These are phyloP conservation scores for Fusarium abutilonis DNA, from an alignment of 2,329 filamentous ascomycete species.

Conservation along the genomic window DNA sequence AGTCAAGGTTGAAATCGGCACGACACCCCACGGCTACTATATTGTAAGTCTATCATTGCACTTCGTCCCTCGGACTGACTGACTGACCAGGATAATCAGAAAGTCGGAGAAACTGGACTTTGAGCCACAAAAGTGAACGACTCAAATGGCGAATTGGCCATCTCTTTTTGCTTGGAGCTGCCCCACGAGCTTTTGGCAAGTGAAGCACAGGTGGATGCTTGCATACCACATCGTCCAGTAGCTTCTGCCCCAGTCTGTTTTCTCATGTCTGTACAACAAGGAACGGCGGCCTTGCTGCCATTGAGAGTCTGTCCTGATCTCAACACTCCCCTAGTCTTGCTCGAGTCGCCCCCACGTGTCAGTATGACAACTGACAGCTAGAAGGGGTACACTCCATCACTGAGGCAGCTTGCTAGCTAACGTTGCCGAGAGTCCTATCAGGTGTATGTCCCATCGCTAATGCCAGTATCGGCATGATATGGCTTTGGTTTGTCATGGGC, in stretches of 20 bases:
- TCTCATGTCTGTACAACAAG: slow-evolving; percentile 41
- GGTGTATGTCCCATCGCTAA: slow-evolving; percentile 6
- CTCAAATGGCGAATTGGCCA: slow-evolving; percentile 28
- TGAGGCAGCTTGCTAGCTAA: slow-evolving; percentile 25
- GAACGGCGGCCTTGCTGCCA: slow-evolving; percentile 25
- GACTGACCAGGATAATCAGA: neutral
- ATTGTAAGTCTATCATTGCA: slow-evolving; percentile 9
- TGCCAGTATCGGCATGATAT: slow-evolving; percentile 9
- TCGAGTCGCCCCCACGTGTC: slow-evolving; percentile 43
- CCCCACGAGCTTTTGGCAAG: slow-evolving; percentile 36
- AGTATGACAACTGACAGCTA: slow-evolving; percentile 40
- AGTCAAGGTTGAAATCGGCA: slow-evolving; percentile 21
- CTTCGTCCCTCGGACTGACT: slow-evolving; percentile 16
- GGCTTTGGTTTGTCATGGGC: slow-evolving; percentile 11
- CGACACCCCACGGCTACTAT: slow-evolving; percentile 12
- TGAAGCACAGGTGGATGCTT: slow-evolving; percentile 42
- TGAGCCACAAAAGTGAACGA: slow-evolving; percentile 19
- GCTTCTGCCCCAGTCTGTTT: slow-evolving; percentile 37
- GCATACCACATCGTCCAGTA: slow-evolving; percentile 42
- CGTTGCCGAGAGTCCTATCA: slow-evolving; percentile 23
- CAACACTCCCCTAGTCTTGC: slow-evolving; percentile 32
- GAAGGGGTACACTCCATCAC: slow-evolving; percentile 10
- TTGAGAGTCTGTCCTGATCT: slow-evolving; percentile 22
- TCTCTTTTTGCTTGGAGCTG: slow-evolving; percentile 30
- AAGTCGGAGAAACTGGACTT: slow-evolving; percentile 17